Base-by-base conservation (phyloP, 2,329 filamentous ascomycete species). In the Lecanosticta acicola region DNA sequence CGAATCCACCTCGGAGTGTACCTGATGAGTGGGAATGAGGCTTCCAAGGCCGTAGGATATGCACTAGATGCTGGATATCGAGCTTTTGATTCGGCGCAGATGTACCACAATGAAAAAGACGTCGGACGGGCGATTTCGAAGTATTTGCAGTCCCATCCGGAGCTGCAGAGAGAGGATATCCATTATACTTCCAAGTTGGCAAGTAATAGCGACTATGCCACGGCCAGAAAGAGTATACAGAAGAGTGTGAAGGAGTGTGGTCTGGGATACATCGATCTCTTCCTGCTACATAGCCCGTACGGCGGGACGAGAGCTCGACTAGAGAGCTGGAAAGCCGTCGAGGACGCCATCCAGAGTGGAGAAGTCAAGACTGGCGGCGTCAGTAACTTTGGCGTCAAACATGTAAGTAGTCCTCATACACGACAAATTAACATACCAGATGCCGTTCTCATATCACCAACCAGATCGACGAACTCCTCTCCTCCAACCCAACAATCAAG, bases 101-200 rank as follows among this genome's bases (percentile, higher is more conserved):
- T 80, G 79, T 81, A 83, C 60, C 69, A 77, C 60, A 93, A 93
- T 51, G 87, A 93, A 66, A 71, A 71, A 29, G 77, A 86, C 55
- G 79, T 82, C 11, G 86, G 85, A 1, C 68, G 72, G 24, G 82
- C 84, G 7, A 83, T 93, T 51, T 43, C 47, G 4, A 43, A 41
- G 1, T 64, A 56, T 41, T 41, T 63, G 26, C 51, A 58, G 33
- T 13, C 43, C 13, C 54, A 63, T 45, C 55, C 59, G 2, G 56
- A 59, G 18, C 63, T 88, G 20, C 76, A 72, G 52, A 77, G 87
- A 3, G 77, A 82, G 46, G 81, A 90, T 58, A 71, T 93, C 43
- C 87, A 87, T 66, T 90, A 87, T 64, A 93, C 87, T 0, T 84
- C 83, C 29, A 94, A 93, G 69, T 74, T 93, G 11, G 80, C 80